Percentiles rank a stretch among this genome's conserved stretches.
Evolutionary conservation across 2,329 filamentous ascomycete species (phyloP).

Genomic region (Fusarium sp.): DNA sequence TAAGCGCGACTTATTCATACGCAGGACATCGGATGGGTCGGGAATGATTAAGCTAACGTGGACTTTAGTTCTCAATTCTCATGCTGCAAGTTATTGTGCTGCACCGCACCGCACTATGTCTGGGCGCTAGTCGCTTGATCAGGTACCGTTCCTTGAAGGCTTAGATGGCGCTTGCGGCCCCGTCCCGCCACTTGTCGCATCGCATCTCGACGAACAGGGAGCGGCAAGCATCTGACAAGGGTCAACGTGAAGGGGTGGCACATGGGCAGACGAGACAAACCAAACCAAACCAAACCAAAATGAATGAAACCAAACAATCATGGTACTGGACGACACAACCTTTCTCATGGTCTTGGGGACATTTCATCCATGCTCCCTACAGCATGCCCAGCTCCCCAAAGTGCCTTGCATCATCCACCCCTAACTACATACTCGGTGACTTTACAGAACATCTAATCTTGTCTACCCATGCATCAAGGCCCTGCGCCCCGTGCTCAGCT

Average conservation of each 20-base stretch:
- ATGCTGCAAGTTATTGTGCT: background rate
- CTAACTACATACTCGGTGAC: constrained; percentile 12
- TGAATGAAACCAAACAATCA: constrained; percentile 12
- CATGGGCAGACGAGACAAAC: constrained; percentile 21
- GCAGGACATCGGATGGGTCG: constrained; percentile 30
- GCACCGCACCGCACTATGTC: constrained; percentile 16
- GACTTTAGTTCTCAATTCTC: constrained; percentile 1
- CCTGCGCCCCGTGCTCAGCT: constrained; percentile 51
- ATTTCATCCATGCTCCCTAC: constrained; percentile 1
- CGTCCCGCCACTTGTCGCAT: constrained; percentile 44
- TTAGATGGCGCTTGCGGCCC: constrained; percentile 46
- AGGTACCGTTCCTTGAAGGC: constrained; percentile 45
- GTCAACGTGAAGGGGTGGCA: constrained; percentile 28
- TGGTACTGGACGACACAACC: background rate
- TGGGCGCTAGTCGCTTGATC: constrained; percentile 39
- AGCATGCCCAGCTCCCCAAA: constrained; percentile 10
- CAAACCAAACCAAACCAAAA: background rate
- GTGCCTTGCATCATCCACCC: constrained; percentile 43
- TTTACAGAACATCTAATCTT: constrained; percentile 35
- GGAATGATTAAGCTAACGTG: background rate
- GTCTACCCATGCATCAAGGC: constrained; percentile 26
- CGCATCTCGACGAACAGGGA: constrained; percentile 30
- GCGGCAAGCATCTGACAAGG: constrained; percentile 39
- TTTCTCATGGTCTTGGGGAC: constrained; percentile 13
- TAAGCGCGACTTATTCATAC: constrained; percentile 17